Evolutionary conservation across 257 asterid species (phyloP), one percentile per base, ranked within the genome.

Genomic region (Solanum sejunctum): DNA sequence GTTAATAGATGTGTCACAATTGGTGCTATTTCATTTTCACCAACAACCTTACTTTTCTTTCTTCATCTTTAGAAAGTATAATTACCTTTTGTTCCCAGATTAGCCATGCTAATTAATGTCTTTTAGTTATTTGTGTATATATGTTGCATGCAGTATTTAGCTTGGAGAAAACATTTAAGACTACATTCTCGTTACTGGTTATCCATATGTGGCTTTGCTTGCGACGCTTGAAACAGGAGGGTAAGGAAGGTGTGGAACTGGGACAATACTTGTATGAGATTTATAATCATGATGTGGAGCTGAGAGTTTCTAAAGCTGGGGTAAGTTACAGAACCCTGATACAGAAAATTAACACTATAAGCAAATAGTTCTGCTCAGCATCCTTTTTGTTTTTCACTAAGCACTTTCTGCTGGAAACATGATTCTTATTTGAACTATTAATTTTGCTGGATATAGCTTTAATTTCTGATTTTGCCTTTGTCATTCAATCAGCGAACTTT

Each of bases 171-270:
- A 95, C 95, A 85, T 96, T 96, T 86, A 95, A 91, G 89, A 93
- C 98, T 67, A 93, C 98, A 75, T 96, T 89, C 88, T 91, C 98
- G 11, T 89, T 96, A 92, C 97, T 96, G 80, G 95, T 95, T 81
- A 91, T 96, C 83, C 99, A 96, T 84, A 93, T 91, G 97, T 96
- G 99, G 99, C 96, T 95, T 88, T 92, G 92, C 91, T 89, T 96
- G 82, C 93, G 96, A 71, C 97, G 99, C 70, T 85, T 96, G 64
- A 95, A 93, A 92, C 93, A 91, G 85, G 98, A 96, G 83, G 98
- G 98, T 83, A 93, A 91, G 75, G 98, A 94, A 84, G 98, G 99
- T 23, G 94, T 91, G 85, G 98, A 96, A 89, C 82, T 96, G 92
- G 98, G 98, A 84, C 98, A 96, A 52, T 93, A 92, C 92, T 82